phyloP scores from a whole-genome alignment of 2,329 filamentous ascomycete genomes.

The Alternaria triticina region DNA sequence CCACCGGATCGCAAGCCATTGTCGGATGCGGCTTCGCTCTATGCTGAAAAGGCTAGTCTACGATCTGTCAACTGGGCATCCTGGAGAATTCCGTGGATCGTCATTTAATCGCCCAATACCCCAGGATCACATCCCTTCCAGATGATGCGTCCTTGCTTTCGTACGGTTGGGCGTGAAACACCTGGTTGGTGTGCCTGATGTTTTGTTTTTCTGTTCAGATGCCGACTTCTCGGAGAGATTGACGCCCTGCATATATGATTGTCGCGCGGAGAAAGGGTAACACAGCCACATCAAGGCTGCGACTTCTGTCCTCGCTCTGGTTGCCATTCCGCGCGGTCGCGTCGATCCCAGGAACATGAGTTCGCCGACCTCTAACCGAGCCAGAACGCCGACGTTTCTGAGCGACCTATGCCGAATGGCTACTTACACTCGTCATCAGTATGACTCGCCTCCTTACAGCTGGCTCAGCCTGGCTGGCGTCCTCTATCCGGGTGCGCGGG shows the following conservation, averaged over 20 bases:
- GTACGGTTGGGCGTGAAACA: constrained; percentile 1
- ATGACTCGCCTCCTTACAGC: constrained; percentile 4
- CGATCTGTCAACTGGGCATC: constrained; percentile 4
- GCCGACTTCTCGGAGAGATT: background rate
- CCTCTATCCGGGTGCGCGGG: background rate
- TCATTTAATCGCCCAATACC: constrained; percentile 7
- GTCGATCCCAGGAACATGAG: background rate
- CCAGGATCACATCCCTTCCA: constrained; percentile 2
- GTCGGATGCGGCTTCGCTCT: constrained; percentile 2
- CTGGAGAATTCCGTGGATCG: background rate
- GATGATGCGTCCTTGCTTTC: background rate
- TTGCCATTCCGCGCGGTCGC: background rate
- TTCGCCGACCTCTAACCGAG: constrained; percentile 10
- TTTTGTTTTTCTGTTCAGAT: background rate
- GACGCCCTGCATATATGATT: background rate
- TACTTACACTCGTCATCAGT: background rate
- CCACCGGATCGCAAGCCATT: background rate
- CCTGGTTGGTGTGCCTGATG: background rate
- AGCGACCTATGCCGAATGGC: background rate
- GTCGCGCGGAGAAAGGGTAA: background rate
- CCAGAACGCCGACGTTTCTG: background rate
- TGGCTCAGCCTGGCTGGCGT: background rate
- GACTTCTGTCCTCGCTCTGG: background rate
- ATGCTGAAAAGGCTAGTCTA: background rate
- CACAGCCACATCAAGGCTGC: background rate